Conservation (phyloP, 164 flowering plant genomes). For the Sedum album region DNA sequence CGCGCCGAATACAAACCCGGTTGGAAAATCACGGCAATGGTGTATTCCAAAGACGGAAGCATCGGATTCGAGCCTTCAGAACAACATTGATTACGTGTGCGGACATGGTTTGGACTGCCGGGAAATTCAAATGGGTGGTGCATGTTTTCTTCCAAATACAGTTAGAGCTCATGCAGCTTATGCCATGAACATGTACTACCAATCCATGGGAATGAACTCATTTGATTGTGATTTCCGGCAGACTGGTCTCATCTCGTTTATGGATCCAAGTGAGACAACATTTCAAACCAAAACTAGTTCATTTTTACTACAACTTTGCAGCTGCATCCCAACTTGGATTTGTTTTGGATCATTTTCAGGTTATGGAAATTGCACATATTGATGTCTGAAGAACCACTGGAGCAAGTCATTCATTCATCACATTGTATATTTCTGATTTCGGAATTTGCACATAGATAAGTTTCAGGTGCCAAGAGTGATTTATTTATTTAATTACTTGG, state of each 20-base stretch:
- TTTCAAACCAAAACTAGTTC: neutral
- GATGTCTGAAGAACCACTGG: neutral
- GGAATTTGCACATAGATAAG: no score
- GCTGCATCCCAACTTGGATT: neutral
- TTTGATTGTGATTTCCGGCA: slow-evolving; percentile 46
- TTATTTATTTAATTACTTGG: no score
- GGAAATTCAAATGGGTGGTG: slow-evolving; percentile 39
- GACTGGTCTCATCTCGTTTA: slow-evolving; percentile 30
- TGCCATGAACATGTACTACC: slow-evolving; percentile 66
- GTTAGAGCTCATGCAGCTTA: slow-evolving; percentile 58
- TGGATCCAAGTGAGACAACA: slow-evolving; percentile 49
- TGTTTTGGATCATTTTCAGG: slow-evolving; percentile 22
- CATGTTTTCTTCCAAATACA: slow-evolving; percentile 48
- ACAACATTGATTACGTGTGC: slow-evolving; percentile 60
- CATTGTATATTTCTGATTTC: no score
- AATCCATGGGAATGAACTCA: slow-evolving; percentile 29
- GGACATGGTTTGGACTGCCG: slow-evolving; percentile 50
- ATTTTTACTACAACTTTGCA: neutral
- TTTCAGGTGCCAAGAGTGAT: no score
- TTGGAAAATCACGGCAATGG: slow-evolving; percentile 26
- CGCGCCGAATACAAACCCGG: no score
- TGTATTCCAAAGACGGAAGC: slow-evolving; percentile 47
- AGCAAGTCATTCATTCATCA: no score
- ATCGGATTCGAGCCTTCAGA: slow-evolving; percentile 28
- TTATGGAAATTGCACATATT: slow-evolving; percentile 45